Conservation (phyloP, 192 early-diverging fungal species). For the Chytriomyces confervae region DNA sequence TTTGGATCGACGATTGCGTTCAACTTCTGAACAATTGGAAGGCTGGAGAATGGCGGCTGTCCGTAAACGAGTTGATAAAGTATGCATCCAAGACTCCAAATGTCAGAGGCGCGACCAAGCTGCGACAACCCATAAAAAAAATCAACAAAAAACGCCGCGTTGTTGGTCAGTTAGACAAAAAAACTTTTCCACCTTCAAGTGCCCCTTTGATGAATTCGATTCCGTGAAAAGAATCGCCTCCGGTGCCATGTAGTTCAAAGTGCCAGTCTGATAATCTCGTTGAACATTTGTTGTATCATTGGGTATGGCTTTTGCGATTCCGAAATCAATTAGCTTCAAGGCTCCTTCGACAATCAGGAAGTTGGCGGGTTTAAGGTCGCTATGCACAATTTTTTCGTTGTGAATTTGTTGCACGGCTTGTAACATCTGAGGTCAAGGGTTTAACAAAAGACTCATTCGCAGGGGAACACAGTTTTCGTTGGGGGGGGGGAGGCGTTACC, state of each 20-base stretch:
- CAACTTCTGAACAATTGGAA: slow-evolving; percentile 71
- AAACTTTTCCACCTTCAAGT: slow-evolving; percentile 31
- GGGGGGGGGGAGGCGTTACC: slow-evolving; percentile 41
- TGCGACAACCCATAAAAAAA: slow-evolving; percentile 31
- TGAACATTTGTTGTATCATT: slow-evolving; percentile 96
- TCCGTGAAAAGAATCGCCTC: slow-evolving; percentile 72
- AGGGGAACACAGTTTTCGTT: background rate
- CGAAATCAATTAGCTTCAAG: slow-evolving; percentile 96
- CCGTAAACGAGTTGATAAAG: slow-evolving; percentile 92
- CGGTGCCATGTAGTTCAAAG: slow-evolving; percentile 95
- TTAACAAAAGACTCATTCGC: background rate
- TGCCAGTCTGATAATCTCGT: slow-evolving; percentile 85
- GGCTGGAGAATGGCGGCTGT: slow-evolving; percentile 78
- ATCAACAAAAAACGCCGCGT: background rate
- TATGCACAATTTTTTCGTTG: slow-evolving; percentile 86
- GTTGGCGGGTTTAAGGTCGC: slow-evolving; percentile 95
- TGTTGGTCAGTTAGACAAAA: background rate
- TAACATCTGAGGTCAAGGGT: slow-evolving; percentile 71
- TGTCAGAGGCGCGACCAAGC: slow-evolving; percentile 81
- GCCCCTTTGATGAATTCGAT: slow-evolving; percentile 13
- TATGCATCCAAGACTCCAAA: slow-evolving; percentile 93
- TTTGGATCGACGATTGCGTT: slow-evolving; percentile 73
- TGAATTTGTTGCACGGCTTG: slow-evolving; percentile 88
- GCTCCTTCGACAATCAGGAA: slow-evolving; percentile 85
- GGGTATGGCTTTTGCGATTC: slow-evolving; percentile 92